A percentile compares a stretch with the other conserved stretches of the same genome.
Conservation (phyloP, 1,284 basidiomycete genomes). For the Naganishia liquefaciens region DNA sequence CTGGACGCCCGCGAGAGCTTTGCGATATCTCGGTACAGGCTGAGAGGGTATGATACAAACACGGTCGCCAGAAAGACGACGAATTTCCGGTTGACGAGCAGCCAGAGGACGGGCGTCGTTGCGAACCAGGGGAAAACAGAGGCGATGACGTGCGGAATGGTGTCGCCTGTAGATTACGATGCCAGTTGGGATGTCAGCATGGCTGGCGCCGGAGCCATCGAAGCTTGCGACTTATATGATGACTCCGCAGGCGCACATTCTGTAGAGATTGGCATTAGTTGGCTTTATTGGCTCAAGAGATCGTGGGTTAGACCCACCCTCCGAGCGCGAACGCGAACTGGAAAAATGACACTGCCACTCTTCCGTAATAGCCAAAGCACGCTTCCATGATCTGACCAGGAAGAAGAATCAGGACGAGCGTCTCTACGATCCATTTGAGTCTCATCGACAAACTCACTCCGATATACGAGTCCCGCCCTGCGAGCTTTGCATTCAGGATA, state of each 20-base stretch:
- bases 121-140: conserved; percentile 77
- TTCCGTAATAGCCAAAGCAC: conserved; percentile 85
- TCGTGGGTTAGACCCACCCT: conserved; percentile 55
- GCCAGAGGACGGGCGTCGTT: conserved; percentile 67
- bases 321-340: conserved; percentile 98
- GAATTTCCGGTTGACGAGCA: conserved; percentile 84
- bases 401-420: neutral
- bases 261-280: conserved; percentile 49
- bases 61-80: conserved; percentile 82
- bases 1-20: conserved; percentile 91
- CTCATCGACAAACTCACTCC: conserved; percentile 56
- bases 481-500: conserved; percentile 91
- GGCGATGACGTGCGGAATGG: conserved; percentile 90
- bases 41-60: conserved; percentile 89
- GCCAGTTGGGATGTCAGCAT: conserved; percentile 13
- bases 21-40: conserved; percentile 94
- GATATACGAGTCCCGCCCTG: conserved; percentile 88
- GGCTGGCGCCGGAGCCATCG: neutral
- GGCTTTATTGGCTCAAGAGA: neutral
- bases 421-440: neutral
- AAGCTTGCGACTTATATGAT: conserved; percentile 56
- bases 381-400: conserved; percentile 77
- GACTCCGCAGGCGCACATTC: conserved; percentile 95
- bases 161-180: conserved; percentile 69
- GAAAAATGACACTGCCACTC: conserved; percentile 92